phyloP scores from a whole-genome alignment of 805 yeast species.

The Crinitomyces ghanaensis region DNA sequence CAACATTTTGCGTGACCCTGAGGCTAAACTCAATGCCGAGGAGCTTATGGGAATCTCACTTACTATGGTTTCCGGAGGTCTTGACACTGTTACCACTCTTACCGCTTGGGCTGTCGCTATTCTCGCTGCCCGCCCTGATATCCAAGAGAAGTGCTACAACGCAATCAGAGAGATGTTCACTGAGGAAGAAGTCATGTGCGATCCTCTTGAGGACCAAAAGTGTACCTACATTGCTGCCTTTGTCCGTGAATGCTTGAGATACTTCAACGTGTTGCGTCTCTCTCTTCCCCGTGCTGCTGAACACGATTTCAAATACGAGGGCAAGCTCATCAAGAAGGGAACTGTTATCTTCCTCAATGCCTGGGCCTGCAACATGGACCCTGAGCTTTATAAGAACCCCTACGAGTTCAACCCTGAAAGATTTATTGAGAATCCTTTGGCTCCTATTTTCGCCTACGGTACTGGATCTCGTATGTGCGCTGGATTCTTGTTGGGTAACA shows the following conservation, averaged over 20 bases:
- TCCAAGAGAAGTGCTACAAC: constrained; percentile 35
- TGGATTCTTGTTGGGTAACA: constrained; percentile 48
- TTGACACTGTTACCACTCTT: constrained; percentile 57
- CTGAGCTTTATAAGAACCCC: constrained; percentile 7
- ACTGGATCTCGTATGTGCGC: constrained; percentile 60
- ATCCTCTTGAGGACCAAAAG: constrained; percentile 19
- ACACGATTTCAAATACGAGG: constrained; percentile 3
- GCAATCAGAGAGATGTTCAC: constrained; percentile 30
- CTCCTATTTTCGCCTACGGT: constrained; percentile 30
- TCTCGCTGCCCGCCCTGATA: constrained; percentile 32
- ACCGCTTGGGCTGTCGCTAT: constrained; percentile 49
- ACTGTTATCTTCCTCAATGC: constrained; percentile 53
- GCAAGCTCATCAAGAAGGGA: constrained; percentile 36
- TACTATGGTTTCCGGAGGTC: constrained; percentile 66
- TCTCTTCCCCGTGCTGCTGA: constrained; percentile 36
- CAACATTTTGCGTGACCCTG: constrained; percentile 14
- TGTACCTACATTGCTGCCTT: constrained; percentile 44
- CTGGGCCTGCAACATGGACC: constrained; percentile 60
- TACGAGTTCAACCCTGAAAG: constrained; percentile 7
- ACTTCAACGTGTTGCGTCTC: constrained; percentile 53
- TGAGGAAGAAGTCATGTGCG: constrained; percentile 13
- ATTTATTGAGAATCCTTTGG: constrained; percentile 4
- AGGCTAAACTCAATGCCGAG: constrained; percentile 12
- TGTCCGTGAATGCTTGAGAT: constrained; percentile 47
- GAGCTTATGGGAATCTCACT: constrained; percentile 50